Conservation (phyloP, 2,329 filamentous ascomycete genomes). For the Sporothrix sp. region DNA sequence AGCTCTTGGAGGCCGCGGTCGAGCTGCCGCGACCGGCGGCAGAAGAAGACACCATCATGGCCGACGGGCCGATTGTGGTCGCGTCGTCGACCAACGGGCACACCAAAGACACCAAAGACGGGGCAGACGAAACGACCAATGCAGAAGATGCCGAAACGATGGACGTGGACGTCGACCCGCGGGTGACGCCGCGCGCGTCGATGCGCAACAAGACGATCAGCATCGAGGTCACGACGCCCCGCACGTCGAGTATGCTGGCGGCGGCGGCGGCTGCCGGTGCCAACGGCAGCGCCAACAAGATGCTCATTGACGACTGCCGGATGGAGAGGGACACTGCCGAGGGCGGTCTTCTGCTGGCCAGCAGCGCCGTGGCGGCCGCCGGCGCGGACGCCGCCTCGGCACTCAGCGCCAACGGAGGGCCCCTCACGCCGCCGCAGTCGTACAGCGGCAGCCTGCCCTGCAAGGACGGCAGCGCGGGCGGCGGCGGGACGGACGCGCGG, state of each 20-base stretch:
- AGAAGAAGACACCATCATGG: slow-evolving; percentile 17
- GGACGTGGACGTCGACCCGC: slow-evolving; percentile 18
- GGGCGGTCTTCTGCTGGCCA: too few species aligned
- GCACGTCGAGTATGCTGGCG: slow-evolving; percentile 15
- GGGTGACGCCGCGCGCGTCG: slow-evolving; percentile 13
- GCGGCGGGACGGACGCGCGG: neutral
- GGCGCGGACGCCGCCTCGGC: slow-evolving; percentile 25
- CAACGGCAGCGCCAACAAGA: slow-evolving; percentile 17
- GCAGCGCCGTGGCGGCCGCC: neutral
- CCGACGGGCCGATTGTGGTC: slow-evolving; percentile 15
- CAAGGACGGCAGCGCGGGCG: slow-evolving; percentile 22
- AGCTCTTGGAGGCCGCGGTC: slow-evolving; percentile 59
- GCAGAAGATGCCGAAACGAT: slow-evolving; percentile 15
- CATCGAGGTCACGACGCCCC: slow-evolving; percentile 38
- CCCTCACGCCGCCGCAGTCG: slow-evolving; percentile 59
- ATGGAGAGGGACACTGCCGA: neutral
- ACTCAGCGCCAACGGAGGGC: slow-evolving; percentile 24
- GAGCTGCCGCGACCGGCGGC: slow-evolving; percentile 37
- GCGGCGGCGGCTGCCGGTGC: slow-evolving; percentile 21
- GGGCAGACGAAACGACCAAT: slow-evolving; percentile 13
- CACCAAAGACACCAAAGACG: slow-evolving; percentile 18
- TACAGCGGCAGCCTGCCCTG: slow-evolving; percentile 38
- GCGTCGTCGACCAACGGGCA: slow-evolving; percentile 22
- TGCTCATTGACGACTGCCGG: too few species aligned
- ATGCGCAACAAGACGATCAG: slow-evolving; percentile 16